Percentiles rank a stretch among this genome's conserved stretches.
These are phyloP conservation scores for Boletus speciosus DNA, from an alignment of 768 basidiomycete genomes.

Conservation along the genomic window DNA sequence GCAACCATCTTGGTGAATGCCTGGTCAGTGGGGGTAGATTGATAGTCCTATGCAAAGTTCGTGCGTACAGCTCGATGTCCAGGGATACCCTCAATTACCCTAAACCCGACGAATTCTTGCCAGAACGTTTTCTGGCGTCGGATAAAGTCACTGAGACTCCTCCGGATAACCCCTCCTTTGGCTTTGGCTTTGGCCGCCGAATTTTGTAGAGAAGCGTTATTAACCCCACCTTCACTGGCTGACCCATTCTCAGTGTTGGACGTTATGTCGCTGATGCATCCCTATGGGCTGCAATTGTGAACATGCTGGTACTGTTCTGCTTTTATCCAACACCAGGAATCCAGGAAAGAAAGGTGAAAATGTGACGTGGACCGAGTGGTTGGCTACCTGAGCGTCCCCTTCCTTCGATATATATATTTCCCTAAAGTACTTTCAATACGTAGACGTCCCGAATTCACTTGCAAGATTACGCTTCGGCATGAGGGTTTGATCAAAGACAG, in stretches of 20 bases:
- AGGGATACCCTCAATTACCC: conserved; percentile 34
- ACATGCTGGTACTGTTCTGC: conserved; percentile 6
- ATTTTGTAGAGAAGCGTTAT: too few relatives aligned
- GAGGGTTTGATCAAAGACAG: not conserved
- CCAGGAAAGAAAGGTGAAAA: not conserved
- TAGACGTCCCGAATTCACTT: not conserved
- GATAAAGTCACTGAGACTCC: not conserved
- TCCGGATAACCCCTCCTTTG: not conserved
- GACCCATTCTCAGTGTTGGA: conserved; percentile 32
- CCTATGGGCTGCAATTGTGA: conserved; percentile 20
- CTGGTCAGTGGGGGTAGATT: not conserved
- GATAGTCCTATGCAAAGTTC: too few relatives aligned
- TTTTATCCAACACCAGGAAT: not conserved
- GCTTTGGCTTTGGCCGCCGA: conserved; percentile 40
- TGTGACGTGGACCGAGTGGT: conserved; percentile 6
- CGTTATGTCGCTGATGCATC: conserved; percentile 36
- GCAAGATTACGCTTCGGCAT: not conserved
- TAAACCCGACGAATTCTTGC: conserved; percentile 32
- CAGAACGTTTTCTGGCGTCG: conserved; percentile 1
- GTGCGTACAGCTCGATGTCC: conserved; percentile 25
- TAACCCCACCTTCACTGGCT: not conserved
- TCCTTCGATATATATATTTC: not conserved
- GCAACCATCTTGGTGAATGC: conserved; percentile 2
- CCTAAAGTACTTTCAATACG: not conserved
- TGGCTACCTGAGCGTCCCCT: not conserved